These are phyloP conservation scores for Lipomyces oligophaga DNA, from an alignment of 805 yeast species.

Conservation along the genomic window DNA sequence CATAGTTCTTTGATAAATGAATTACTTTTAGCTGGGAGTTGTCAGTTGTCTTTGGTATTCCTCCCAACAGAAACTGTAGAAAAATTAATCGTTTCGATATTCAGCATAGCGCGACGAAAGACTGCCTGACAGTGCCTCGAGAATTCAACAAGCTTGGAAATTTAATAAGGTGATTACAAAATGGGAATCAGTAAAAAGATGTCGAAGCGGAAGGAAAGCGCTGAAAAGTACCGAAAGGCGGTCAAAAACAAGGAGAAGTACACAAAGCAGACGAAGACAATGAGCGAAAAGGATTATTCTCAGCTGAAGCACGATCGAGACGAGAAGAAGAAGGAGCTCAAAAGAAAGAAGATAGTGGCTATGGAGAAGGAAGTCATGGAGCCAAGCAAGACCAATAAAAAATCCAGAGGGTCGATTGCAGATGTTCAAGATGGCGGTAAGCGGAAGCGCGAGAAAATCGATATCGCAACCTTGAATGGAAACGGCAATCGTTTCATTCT, in stretches of 20 bases:
- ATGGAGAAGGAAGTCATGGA: slow-evolving; percentile 3
- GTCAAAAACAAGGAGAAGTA: slow-evolving; percentile 14
- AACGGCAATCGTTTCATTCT: slow-evolving; percentile 49
- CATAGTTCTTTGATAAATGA: too few relatives aligned
- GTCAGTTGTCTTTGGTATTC: too few relatives aligned
- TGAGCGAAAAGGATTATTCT: not conserved
- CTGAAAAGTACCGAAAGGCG: slow-evolving; percentile 3
- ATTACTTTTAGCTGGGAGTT: too few relatives aligned
- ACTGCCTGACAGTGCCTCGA: too few relatives aligned
- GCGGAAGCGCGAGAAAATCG: slow-evolving; percentile 8
- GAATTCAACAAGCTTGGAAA: too few relatives aligned
- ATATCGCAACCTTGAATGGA: not conserved
- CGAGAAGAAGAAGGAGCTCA: slow-evolving; percentile 11
- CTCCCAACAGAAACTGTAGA: too few relatives aligned
- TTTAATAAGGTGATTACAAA: too few relatives aligned
- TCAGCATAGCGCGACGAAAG: too few relatives aligned
- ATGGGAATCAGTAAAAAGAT: too few relatives aligned
- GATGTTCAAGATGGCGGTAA: slow-evolving; percentile 1
- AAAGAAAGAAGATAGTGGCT: not conserved
- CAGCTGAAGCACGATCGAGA: slow-evolving; percentile 2
- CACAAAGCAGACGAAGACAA: not conserved
- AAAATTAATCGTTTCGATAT: too few relatives aligned
- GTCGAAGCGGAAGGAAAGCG: slow-evolving; percentile 13
- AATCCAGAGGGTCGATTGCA: too few relatives aligned
- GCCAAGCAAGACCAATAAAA: not conserved